phyloP scores from a whole-genome alignment of 2,329 filamentous ascomycete species.

The Fusarium haematococcum region DNA sequence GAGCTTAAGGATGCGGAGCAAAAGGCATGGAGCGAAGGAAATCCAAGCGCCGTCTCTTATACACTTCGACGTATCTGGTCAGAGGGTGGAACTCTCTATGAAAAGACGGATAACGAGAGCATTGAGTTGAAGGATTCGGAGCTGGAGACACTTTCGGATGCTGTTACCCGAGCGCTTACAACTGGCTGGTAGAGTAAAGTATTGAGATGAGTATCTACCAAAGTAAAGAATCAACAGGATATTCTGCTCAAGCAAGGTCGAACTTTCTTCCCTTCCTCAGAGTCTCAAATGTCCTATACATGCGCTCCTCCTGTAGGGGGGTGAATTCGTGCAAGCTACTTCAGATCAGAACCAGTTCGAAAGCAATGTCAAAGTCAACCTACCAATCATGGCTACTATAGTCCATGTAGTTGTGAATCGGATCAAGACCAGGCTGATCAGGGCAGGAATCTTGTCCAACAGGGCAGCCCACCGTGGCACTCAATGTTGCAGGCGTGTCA shows the following conservation, averaged over 20 bases:
- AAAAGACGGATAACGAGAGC: constrained; percentile 72
- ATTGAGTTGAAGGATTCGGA: constrained; percentile 63
- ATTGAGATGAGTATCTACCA: not conserved
- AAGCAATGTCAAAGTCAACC: constrained; percentile 20
- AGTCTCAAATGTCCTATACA: constrained; percentile 31
- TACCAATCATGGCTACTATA: constrained; percentile 54
- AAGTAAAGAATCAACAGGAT: not conserved
- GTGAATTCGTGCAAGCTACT: constrained; percentile 40
- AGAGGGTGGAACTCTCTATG: constrained; percentile 77
- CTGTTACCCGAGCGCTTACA: constrained; percentile 33
- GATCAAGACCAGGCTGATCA: constrained; percentile 46
- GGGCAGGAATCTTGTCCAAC: constrained; percentile 52
- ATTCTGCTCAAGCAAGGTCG: not conserved
- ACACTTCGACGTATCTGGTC: constrained; percentile 79
- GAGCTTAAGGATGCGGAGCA: constrained; percentile 68
- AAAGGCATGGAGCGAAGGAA: constrained; percentile 66
- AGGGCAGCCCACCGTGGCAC: constrained; percentile 51
- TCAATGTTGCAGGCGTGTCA: constrained; percentile 56
- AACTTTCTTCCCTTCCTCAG: not conserved
- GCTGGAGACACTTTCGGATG: constrained; percentile 61
- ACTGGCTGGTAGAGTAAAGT: constrained; percentile 27
- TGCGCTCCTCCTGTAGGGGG: constrained; percentile 51
- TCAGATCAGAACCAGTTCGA: not conserved
- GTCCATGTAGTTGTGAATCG: constrained; percentile 56
- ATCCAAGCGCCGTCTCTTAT: constrained; percentile 63